Percentiles rank a stretch among this genome's conserved stretches.
Evolutionary conservation across 176 grass and related monocot genomes (phyloP).

Genomic region (Eragrostis nindensis): DNA sequence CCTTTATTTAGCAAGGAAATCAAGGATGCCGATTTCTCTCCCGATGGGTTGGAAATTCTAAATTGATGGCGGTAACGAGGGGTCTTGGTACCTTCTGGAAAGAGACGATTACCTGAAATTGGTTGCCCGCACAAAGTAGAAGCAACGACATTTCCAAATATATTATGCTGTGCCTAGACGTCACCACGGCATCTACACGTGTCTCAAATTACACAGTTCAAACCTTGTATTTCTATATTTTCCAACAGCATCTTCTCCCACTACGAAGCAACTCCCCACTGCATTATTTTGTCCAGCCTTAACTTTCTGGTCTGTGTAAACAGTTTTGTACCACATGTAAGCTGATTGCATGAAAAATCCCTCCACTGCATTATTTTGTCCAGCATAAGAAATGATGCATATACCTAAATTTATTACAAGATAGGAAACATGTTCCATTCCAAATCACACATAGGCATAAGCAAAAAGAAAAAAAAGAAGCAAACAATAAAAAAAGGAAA

Average conservation of each 20-base stretch:
- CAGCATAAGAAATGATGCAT: no score
- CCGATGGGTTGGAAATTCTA: conserved; percentile 45
- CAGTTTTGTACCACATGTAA: no score
- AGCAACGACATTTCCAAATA: neutral
- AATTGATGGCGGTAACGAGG: conserved; percentile 33
- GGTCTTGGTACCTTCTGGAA: conserved; percentile 41
- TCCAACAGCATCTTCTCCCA: neutral
- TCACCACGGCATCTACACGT: neutral
- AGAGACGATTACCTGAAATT: conserved; percentile 33
- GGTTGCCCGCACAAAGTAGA: conserved; percentile 16
- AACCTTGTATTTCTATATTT: neutral
- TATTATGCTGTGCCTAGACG: conserved; percentile 5
- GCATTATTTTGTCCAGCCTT: no score
- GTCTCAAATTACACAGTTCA: neutral
- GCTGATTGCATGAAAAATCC: no score
- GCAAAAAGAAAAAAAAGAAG: no score
- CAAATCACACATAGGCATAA: no score
- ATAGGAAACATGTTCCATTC: no score
- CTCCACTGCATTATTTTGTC: no score
- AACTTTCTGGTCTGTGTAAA: no score
- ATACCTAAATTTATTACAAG: no score
- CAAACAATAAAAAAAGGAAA: no score
- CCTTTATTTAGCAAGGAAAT: conserved; percentile 61
- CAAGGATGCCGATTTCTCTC: conserved; percentile 23
- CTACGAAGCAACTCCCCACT: neutral